Evolutionary conservation across 768 basidiomycete genomes (phyloP).

Genomic region (Crucibulum laeve): DNA sequence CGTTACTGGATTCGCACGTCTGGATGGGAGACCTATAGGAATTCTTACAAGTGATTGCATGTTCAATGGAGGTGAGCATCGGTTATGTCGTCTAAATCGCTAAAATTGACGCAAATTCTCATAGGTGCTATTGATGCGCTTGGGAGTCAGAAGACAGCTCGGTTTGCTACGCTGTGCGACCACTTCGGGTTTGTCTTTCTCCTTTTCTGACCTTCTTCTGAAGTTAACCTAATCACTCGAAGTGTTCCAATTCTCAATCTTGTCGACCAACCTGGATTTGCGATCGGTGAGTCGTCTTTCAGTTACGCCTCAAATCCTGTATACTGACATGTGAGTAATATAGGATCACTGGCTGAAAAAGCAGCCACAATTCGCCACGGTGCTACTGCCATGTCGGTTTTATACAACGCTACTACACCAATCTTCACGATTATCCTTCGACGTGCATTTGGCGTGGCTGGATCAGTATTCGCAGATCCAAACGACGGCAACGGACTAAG

Average conservation of each 20-base stretch:
- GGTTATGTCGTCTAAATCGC: neutral
- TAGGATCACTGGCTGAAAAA: slow-evolving; percentile 30
- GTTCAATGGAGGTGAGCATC: slow-evolving; percentile 28
- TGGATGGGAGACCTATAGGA: slow-evolving; percentile 28
- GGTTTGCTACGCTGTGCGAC: slow-evolving; percentile 33
- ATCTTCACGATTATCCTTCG: slow-evolving; percentile 34
- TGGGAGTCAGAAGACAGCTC: slow-evolving; percentile 33
- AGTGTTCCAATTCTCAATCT: slow-evolving; percentile 35
- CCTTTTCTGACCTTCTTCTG: neutral
- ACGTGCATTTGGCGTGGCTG: slow-evolving; percentile 35
- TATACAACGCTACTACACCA: slow-evolving; percentile 31
- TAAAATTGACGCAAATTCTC: neutral
- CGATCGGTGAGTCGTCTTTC: slow-evolving; percentile 21
- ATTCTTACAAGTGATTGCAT: slow-evolving; percentile 33
- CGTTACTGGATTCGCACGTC: slow-evolving; percentile 33
- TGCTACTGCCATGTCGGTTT: slow-evolving; percentile 27
- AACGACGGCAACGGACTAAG: slow-evolving; percentile 28
- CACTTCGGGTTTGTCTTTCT: slow-evolving; percentile 28
- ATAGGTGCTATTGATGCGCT: slow-evolving; percentile 34
- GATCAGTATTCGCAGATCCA: slow-evolving; percentile 31
- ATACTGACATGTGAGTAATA: neutral
- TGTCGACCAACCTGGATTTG: slow-evolving; percentile 37
- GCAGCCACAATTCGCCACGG: slow-evolving; percentile 36
- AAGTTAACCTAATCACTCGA: neutral
- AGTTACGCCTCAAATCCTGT: neutral